Base-by-base conservation (phyloP, 805 yeast species). In the Candida nitratophila region DNA sequence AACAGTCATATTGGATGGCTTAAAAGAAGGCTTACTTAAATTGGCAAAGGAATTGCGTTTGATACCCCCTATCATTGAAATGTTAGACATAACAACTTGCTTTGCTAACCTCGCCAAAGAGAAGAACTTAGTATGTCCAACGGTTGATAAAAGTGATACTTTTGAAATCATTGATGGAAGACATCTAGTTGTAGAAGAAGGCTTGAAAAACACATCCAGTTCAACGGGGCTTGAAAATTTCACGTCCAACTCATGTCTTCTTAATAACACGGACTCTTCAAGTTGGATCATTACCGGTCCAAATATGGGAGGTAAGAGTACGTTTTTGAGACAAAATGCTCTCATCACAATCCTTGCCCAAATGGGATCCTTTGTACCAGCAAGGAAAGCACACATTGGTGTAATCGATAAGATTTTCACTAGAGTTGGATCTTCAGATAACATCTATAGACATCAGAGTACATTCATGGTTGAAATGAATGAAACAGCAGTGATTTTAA, bases 391-490 rank as follows among this genome's bases (percentile, higher is more conserved):
- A 0, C 69, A 61, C 12, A 66, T 85, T 46, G 90, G 93, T 0
- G 59, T 86, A 1, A 87, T 88, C 16, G 96, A 88, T 61, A 75
- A 81, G 43, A 77, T 88, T 0, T 86, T 83, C 55, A 81, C 93
- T 20, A 69, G 96, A 24, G 80, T 87, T 56, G 89, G 89, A 2
- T 89, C 96, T 0, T 82, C 87, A 0, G 96, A 89, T 64, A 87
- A 87, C 54, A 73, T 89, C 24, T 76, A 77, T 47, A 73, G 79
- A 40, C 89, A 89, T 36, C 77, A 83, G 54, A 83, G 93, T n/a
- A 88, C 96, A 0, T 89, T 89, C 55, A 86, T 88, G 96, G 86
- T 84, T 15, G 96, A 89, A 54, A 87, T 89, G 96, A 71, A 81
- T 34, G 96, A 89, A 58, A 83, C 95, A 2, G 77, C 87, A 2